These are phyloP conservation scores for Apophysomyces ossiformis DNA, from an alignment of 371 early-diverging fungal species.

Conservation along the genomic window DNA sequence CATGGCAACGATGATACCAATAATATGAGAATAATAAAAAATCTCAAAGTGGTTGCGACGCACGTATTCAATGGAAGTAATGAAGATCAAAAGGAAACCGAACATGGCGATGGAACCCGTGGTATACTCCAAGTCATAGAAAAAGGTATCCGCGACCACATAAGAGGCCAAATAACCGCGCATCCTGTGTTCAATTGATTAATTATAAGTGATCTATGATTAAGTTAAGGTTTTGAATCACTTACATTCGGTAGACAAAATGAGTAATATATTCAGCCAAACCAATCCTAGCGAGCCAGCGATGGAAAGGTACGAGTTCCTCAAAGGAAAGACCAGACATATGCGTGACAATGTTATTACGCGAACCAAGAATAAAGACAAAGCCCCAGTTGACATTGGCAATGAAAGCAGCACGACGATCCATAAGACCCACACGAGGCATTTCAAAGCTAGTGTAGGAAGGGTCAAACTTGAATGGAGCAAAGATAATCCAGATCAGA, in stretches of 20 bases:
- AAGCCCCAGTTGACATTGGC: slow-evolving; percentile 53
- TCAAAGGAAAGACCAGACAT: slow-evolving; percentile 53
- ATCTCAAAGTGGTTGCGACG: slow-evolving; percentile 50
- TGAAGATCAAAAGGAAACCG: slow-evolving; percentile 45
- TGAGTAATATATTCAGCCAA: slow-evolving; percentile 46
- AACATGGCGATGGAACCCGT: slow-evolving; percentile 49
- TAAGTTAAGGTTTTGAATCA: not conserved
- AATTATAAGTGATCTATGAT: not conserved
- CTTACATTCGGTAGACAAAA: slow-evolving; percentile 53
- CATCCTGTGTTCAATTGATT: slow-evolving; percentile 21
- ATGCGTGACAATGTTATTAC: slow-evolving; percentile 43
- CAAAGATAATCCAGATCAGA: slow-evolving; percentile 35
- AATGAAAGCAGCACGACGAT: slow-evolving; percentile 52
- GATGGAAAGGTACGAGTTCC: slow-evolving; percentile 50
- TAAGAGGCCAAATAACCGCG: slow-evolving; percentile 20
- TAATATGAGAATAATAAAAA: slow-evolving; percentile 47
- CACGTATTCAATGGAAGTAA: slow-evolving; percentile 44
- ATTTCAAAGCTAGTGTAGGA: slow-evolving; percentile 18
- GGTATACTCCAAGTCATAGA: slow-evolving; percentile 37
- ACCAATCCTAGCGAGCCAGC: slow-evolving; percentile 50
- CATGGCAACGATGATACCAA: slow-evolving; percentile 41
- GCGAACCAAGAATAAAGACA: slow-evolving; percentile 50
- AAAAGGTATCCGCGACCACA: slow-evolving; percentile 30
- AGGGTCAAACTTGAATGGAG: slow-evolving; percentile 23
- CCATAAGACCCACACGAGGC: slow-evolving; percentile 33